Evolutionary conservation across 495 filamentous ascomycete species (phyloP).

Genomic region (Aspergillus taichungensis): DNA sequence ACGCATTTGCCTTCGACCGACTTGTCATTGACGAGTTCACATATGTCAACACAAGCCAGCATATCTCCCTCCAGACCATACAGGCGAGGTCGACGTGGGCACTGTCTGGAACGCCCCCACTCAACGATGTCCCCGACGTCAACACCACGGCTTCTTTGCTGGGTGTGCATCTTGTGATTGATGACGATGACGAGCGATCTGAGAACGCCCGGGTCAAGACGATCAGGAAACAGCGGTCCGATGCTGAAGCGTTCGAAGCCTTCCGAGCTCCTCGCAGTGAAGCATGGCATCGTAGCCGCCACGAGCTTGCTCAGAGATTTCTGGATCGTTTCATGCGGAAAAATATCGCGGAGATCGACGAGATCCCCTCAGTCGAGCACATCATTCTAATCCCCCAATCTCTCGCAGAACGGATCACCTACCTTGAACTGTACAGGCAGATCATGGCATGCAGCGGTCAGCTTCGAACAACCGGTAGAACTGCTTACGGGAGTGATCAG

Average conservation of each 20-base stretch:
- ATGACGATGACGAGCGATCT: conserved; percentile 33
- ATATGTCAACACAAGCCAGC: conserved; percentile 36
- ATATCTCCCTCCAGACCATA: conserved; percentile 22
- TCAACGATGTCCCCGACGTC: conserved; percentile 49
- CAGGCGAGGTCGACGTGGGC: conserved; percentile 53
- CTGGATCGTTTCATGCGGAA: conserved; percentile 44
- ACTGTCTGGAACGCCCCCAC: conserved; percentile 56
- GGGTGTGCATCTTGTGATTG: conserved; percentile 44
- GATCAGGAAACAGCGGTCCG: conserved; percentile 17
- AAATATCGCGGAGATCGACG: conserved; percentile 39
- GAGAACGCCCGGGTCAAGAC: conserved; percentile 24
- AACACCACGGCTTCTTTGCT: conserved; percentile 49
- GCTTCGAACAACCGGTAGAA: conserved; percentile 21
- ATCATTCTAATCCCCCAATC: conserved; percentile 29
- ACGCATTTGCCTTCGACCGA: conserved; percentile 53
- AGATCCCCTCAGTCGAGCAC: conserved; percentile 31
- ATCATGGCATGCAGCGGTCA: conserved; percentile 35
- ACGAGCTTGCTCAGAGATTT: conserved; percentile 43
- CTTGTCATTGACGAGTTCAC: conserved; percentile 64
- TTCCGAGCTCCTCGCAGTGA: conserved; percentile 33
- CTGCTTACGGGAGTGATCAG: conserved; percentile 29
- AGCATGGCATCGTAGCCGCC: conserved; percentile 44
- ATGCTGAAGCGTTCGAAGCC: conserved; percentile 40
- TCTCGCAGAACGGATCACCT: conserved; percentile 35
- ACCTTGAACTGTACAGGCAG: conserved; percentile 38